Evolutionary conservation across 2,329 filamentous ascomycete genomes (phyloP), one percentile per base, ranked within the genome.

Genomic region (Trichoderma gracile): DNA sequence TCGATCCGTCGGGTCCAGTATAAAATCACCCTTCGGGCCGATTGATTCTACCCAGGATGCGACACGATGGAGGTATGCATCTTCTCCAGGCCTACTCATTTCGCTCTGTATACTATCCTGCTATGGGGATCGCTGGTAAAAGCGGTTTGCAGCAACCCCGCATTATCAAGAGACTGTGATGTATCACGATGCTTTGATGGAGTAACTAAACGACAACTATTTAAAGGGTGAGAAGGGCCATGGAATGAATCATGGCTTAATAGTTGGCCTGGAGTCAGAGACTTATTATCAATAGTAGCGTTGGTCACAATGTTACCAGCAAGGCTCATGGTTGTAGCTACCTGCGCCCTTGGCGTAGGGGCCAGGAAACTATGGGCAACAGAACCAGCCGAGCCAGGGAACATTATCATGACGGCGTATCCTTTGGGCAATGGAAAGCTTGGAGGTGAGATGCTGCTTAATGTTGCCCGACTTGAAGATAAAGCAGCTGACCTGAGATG

Each of bases 341-440:
- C 53, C 23, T 63, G 61, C 43, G 61, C 61, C 53, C 30, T 23
- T 6, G 17, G 61, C 21, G 54, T 27, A 52, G 17, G 27, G 14
- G 62, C 62, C 12, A 64, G 45, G 19, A 40, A 23, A 15, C 10
- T 64, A 8, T 64, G 62, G 62, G 55, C 62, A 3, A 60, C 45
- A 8, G 47, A 59, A 19, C 62, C 62, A 3, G 62, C 62, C 10
- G 62, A 64, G 27, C 46, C 55, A 50, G 60, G 59, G 14, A 68
- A 68, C 30, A 63, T 69, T 14, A 58, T 69, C 3, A 69, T 67
- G 50, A 65, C 67, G 4, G 65, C 63, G 3, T 69, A 68, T 42
- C 65, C 68, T 5, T 15, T 69, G 12, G 68, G 68, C 17, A 69
- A 69, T 57, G 68, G 68, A 45, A 65, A 63, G 19, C 67, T 68